Percentiles rank a stretch among this genome's conserved stretches.
Evolutionary conservation across 2,329 filamentous ascomycete genomes (phyloP).

Genomic region (Cladophialophora psammophila): DNA sequence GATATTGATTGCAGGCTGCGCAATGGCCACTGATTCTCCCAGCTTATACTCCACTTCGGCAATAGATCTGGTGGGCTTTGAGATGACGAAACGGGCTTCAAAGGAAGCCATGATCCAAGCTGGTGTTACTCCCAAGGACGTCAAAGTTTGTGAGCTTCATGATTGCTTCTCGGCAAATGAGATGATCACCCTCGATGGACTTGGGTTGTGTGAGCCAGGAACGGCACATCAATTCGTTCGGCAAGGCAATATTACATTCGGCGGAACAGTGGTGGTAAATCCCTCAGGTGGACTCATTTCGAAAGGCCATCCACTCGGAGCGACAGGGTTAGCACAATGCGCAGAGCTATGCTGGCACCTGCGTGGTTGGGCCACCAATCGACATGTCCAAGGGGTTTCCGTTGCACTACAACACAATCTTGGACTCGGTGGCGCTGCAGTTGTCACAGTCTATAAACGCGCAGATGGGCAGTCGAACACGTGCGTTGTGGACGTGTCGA

Average conservation of each 20-base stretch:
- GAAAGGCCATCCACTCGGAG: conserved; percentile 93
- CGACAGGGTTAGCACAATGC: conserved; percentile 91
- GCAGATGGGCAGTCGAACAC: conserved; percentile 8
- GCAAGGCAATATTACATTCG: conserved; percentile 87
- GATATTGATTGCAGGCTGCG: conserved; percentile 76
- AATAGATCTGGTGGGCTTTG: conserved; percentile 2
- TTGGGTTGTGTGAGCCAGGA: conserved; percentile 77
- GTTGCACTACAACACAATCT: conserved; percentile 74
- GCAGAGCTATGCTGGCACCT: conserved; percentile 95
- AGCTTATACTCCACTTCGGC: neutral
- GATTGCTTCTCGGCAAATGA: conserved; percentile 71
- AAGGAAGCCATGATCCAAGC: conserved; percentile 62
- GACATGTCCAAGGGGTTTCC: conserved; percentile 58
- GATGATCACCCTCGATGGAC: conserved; percentile 76
- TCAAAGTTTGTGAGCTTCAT: conserved; percentile 88
- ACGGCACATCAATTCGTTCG: conserved; percentile 91
- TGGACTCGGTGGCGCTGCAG: conserved; percentile 85
- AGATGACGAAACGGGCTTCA: neutral
- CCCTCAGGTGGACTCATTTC: conserved; percentile 92
- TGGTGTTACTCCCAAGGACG: conserved; percentile 67
- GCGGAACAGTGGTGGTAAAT: conserved; percentile 69
- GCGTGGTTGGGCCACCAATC: conserved; percentile 86
- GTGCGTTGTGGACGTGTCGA: neutral
- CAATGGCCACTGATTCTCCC: conserved; percentile 69
- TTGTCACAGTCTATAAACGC: conserved; percentile 77